Percentiles rank a stretch among this genome's conserved stretches.
phyloP scores from a whole-genome alignment of 768 basidiomycete species.

The Phaeotremella fagi region DNA sequence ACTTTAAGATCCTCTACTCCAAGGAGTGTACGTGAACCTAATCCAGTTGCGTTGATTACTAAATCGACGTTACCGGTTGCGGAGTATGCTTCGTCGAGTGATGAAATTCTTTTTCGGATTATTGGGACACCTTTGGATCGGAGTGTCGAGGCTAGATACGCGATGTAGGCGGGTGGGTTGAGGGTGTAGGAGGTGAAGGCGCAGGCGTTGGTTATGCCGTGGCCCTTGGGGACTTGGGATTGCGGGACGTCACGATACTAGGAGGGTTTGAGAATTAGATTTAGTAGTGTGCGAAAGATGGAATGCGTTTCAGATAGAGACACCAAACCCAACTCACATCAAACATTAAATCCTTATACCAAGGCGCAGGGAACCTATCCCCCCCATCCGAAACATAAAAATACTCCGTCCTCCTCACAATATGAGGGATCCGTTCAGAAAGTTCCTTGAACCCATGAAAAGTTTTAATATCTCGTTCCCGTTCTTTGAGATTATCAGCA shows the following conservation, averaged over 20 bases:
- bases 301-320: too few relatives aligned
- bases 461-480: slow-evolving; percentile 30
- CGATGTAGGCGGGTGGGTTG: slow-evolving; percentile 56
- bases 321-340: slow-evolving; percentile 28
- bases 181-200: slow-evolving; percentile 54
- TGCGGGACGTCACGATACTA: slow-evolving; percentile 3
- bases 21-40: slow-evolving; percentile 65
- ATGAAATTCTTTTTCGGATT: slow-evolving; percentile 51
- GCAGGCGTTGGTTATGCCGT: slow-evolving; percentile 7
- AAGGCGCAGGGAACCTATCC: slow-evolving; percentile 11
- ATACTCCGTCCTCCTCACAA: slow-evolving; percentile 32
- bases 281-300: not conserved
- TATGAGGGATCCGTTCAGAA: slow-evolving; percentile 30
- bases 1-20: slow-evolving; percentile 74
- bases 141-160: slow-evolving; percentile 53
- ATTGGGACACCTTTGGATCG: slow-evolving; percentile 52
- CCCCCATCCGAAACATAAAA: slow-evolving; percentile 22
- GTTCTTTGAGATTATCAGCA: slow-evolving; percentile 9
- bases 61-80: slow-evolving; percentile 47
- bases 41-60: slow-evolving; percentile 59
- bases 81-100: slow-evolving; percentile 54
- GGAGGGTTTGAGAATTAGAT: not conserved
- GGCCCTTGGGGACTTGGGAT: not conserved
- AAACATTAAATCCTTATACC: slow-evolving; percentile 32
- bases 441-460: slow-evolving; percentile 28